These are phyloP conservation scores for Trichoderma brevicompactum DNA, from an alignment of 2,329 filamentous ascomycete genomes.

Conservation along the genomic window DNA sequence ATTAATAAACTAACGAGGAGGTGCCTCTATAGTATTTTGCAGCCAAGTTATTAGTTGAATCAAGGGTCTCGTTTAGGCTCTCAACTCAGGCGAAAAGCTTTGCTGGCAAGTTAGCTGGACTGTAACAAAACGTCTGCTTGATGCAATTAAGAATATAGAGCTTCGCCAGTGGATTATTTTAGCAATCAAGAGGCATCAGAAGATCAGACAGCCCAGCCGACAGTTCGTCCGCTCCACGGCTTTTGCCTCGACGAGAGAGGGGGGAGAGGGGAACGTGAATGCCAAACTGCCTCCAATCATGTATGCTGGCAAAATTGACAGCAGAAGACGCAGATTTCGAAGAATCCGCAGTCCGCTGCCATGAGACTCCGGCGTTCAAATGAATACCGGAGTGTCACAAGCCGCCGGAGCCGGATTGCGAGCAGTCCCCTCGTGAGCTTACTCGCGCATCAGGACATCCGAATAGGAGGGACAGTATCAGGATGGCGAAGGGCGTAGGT, in stretches of 20 bases:
- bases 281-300: neutral
- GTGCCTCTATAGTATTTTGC: neutral
- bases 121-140: neutral
- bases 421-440: constrained; percentile 4
- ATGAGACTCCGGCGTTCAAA: neutral
- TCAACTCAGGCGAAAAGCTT: neutral
- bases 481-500: neutral
- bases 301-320: neutral
- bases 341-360: constrained; percentile 3
- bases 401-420: neutral
- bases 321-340: neutral
- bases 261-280: neutral
- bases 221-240: neutral
- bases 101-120: constrained; percentile 11
- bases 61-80: constrained; percentile 11
- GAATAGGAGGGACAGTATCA: neutral
- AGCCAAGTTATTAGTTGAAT: neutral
- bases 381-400: neutral
- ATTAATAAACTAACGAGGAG: neutral
- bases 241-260: neutral
- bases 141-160: neutral
- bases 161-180: neutral
- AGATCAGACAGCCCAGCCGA: neutral
- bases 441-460: neutral
- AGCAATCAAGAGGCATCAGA: neutral